Evolutionary conservation across 306 rosid species (phyloP), one percentile per base, ranked within the genome.

Genomic region (Dryas octopetala): DNA sequence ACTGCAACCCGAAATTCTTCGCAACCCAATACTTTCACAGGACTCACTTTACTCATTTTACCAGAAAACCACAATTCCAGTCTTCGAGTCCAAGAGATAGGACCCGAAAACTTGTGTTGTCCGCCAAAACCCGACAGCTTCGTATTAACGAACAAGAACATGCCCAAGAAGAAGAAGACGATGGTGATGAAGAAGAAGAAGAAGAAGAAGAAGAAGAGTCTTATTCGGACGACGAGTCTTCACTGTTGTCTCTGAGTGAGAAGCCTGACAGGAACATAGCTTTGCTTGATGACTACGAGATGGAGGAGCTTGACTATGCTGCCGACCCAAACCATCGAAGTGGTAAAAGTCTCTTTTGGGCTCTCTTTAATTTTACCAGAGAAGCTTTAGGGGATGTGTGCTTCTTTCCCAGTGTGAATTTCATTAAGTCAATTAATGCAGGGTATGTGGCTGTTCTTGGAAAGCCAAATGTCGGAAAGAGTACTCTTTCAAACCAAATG

Each of bases 391-490:
- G 23, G 47, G 11, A 6, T 38, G n/a, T 74, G 14, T 68, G 59
- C 6, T 72, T 66, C 16, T 44, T 66, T 60, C 4, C 50, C 48
- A 4, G 54, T 76, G 50, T 74, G 72, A 50, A 62, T 75, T 54
- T 85, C 41, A 48, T 55, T 83, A 70, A 51, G 73, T 66, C 5
- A 52, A 43, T 59, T 74, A 84, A 28, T 81, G 84, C 92, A 92
- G 99, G 99, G 60, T 95, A 87, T 80, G 92, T 90, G 81, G 97
- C 97, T 77, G 81, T 95, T 66, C 86, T 95, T 77, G 99, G 99
- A 74, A 92, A 84, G 87, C 99, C 99, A 50, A 92, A 95, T 80
- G 97, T 95, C 68, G 99, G 99, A 15, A 95, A 95, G 87, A 95
- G 99, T 73, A 95, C 99, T 50, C 88, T 95, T 12, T 86, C 96